A percentile compares a stretch with the other conserved stretches of the same genome.
Conservation (phyloP, 306 rosid genomes). For the Ormosia semicastrata region DNA sequence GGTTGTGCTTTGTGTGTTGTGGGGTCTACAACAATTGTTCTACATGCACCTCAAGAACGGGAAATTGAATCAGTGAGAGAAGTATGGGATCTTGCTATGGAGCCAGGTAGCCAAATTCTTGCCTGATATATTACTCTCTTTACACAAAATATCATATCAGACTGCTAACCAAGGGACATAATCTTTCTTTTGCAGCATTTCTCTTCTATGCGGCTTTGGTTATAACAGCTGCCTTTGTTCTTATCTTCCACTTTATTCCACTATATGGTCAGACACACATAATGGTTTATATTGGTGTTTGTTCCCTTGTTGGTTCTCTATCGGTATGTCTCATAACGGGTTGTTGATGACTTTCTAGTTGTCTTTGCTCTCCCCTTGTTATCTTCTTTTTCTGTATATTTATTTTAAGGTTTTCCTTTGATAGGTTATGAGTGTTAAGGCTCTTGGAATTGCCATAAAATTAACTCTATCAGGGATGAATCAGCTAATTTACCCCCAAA, state of each 20-base stretch:
- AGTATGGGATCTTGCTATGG: conserved; percentile 99
- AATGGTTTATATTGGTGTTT: conserved; percentile 96
- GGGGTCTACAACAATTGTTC: conserved; percentile 95
- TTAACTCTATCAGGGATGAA: conserved; percentile 90
- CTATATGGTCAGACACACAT: conserved; percentile 97
- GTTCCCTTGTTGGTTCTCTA: conserved; percentile 97
- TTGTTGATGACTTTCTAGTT: conserved; percentile 14
- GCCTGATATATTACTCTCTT: neutral
- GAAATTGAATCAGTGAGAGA: conserved; percentile 83
- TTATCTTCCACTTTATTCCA: conserved; percentile 81
- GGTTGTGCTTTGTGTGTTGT: conserved; percentile 96
- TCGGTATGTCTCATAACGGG: conserved; percentile 64
- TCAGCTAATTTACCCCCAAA: conserved; percentile 90
- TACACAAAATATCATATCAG: neutral
- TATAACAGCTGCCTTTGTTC: conserved; percentile 70
- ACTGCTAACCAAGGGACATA: conserved; percentile 18
- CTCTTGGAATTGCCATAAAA: conserved; percentile 97
- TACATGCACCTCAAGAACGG: conserved; percentile 97
- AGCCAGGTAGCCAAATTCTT: conserved; percentile 67
- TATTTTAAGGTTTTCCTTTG: conserved; percentile 32
- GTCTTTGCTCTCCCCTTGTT: conserved; percentile 16
- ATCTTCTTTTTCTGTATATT: conserved; percentile 24
- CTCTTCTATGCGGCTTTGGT: conserved; percentile 79
- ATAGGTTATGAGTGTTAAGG: conserved; percentile 99
- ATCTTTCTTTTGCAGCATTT: conserved; percentile 70